Conservation (phyloP, 169 alveolate genomes). For the Plasmodium falciparum region DNA sequence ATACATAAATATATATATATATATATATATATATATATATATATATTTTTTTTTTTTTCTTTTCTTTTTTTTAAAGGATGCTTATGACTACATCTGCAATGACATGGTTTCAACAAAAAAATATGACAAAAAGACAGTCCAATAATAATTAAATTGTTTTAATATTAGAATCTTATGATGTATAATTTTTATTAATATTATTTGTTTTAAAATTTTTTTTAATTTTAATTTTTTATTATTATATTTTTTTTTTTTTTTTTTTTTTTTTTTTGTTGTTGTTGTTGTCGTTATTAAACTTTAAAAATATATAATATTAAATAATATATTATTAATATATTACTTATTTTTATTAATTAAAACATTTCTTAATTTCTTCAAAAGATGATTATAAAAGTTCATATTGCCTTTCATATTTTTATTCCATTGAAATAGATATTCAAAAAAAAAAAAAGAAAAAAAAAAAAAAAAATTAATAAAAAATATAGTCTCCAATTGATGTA, state of each 20-base stretch:
- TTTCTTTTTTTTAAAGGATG: conserved; percentile 49
- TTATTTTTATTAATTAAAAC: no score
- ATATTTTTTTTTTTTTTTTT: conserved; percentile 12
- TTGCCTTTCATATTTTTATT: no score
- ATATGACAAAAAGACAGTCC: conserved; percentile 17
- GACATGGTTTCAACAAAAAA: conserved; percentile 59
- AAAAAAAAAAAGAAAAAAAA: background rate
- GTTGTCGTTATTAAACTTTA: background rate
- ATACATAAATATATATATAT: background rate
- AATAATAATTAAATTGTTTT: conserved; percentile 4
- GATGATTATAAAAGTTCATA: no score
- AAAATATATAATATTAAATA: conserved; percentile 4
- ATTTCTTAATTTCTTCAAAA: no score
- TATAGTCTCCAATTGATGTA: background rate
- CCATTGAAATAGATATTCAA: no score
- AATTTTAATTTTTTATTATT: background rate
- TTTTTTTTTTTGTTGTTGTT: background rate
- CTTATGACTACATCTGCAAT: conserved; percentile 48
- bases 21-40: background rate
- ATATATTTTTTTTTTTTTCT: conserved; percentile 6
- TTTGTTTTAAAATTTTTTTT: background rate
- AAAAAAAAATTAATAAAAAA: background rate
- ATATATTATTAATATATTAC: no score
- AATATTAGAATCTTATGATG: background rate
- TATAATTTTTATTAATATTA: background rate